phyloP scores from a whole-genome alignment of 106 monocot genomes.

The Platanthera zijinensis region DNA sequence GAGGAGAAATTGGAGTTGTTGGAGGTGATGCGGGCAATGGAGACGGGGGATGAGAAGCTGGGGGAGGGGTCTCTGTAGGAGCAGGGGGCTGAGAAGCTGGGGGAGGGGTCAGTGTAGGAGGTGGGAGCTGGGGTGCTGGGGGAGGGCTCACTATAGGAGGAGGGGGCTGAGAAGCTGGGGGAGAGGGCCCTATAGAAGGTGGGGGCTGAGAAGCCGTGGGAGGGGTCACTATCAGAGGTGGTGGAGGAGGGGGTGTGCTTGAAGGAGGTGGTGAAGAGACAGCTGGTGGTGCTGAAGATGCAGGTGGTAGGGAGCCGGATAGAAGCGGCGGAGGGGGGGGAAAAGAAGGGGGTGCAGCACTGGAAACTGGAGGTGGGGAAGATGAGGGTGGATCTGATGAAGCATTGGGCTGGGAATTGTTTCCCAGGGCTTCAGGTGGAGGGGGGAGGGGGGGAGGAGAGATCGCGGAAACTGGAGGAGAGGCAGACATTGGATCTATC shows the following conservation, averaged over 20 bases:
- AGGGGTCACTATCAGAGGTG: not conserved
- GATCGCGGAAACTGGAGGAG: constrained; percentile 9
- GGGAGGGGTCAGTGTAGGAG: not conserved
- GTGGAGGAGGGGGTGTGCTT: constrained; percentile 1
- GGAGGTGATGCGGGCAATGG: constrained; percentile 1
- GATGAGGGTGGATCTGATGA: constrained; percentile 14
- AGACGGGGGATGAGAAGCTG: constrained; percentile 5
- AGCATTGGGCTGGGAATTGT: constrained; percentile 7
- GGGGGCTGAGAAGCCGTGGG: not conserved
- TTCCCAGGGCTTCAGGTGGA: constrained; percentile 1
- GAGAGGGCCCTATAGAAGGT: not conserved
- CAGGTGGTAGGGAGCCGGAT: constrained; percentile 6
- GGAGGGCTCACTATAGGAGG: not conserved
- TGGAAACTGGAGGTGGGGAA: constrained; percentile 13
- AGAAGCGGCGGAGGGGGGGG: constrained; percentile 19
- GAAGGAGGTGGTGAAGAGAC: constrained; percentile 9
- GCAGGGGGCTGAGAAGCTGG: not conserved
- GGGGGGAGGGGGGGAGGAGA: constrained; percentile 7
- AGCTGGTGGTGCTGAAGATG: constrained; percentile 8
- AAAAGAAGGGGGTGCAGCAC: constrained; percentile 8
- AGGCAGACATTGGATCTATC: constrained; percentile 12
- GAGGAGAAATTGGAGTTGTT: constrained; percentile 6
- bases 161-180: not conserved
- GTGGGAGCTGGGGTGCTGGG: not conserved
- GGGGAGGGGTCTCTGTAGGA: not conserved